These are phyloP conservation scores for Boechera divaricarpa DNA, from an alignment of 345 rosid species.

Conservation along the genomic window DNA sequence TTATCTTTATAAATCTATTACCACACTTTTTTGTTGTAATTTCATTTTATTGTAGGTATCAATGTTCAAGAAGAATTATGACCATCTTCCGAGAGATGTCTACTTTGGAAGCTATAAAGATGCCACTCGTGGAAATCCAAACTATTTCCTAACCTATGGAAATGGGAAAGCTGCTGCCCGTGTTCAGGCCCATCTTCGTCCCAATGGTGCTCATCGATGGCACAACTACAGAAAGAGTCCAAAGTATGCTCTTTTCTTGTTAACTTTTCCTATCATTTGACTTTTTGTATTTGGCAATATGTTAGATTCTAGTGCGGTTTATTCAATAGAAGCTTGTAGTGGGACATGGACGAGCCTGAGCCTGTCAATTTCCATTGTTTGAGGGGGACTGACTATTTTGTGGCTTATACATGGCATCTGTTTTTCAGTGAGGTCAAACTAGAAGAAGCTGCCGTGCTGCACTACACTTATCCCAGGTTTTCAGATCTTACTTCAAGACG, in stretches of 20 bases:
- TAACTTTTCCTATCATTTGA: conserved; percentile 28
- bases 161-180: conserved; percentile 98
- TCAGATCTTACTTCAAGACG: conserved; percentile 98
- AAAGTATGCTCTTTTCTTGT: conserved; percentile 49
- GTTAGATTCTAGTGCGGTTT: conserved; percentile 8
- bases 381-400: background rate
- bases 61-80: conserved; percentile 92
- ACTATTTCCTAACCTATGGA: conserved; percentile 92
- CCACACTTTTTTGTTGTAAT: background rate
- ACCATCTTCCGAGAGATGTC: conserved; percentile 85
- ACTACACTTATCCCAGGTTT: conserved; percentile 84
- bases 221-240: conserved; percentile 86
- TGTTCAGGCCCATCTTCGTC: conserved; percentile 87
- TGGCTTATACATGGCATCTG: conserved; percentile 22
- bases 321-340: conserved; percentile 12
- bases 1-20: conserved; percentile 1
- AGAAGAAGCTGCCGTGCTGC: conserved; percentile 90
- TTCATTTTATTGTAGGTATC: conserved; percentile 63
- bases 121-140: conserved; percentile 89
- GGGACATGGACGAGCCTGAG: conserved; percentile 1
- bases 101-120: conserved; percentile 90
- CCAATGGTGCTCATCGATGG: conserved; percentile 99
- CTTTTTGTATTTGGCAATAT: background rate
- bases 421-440: conserved; percentile 72
- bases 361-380: background rate